These are phyloP conservation scores for Aspergillus sparsus DNA, from an alignment of 495 filamentous ascomycete genomes.

Conservation along the genomic window DNA sequence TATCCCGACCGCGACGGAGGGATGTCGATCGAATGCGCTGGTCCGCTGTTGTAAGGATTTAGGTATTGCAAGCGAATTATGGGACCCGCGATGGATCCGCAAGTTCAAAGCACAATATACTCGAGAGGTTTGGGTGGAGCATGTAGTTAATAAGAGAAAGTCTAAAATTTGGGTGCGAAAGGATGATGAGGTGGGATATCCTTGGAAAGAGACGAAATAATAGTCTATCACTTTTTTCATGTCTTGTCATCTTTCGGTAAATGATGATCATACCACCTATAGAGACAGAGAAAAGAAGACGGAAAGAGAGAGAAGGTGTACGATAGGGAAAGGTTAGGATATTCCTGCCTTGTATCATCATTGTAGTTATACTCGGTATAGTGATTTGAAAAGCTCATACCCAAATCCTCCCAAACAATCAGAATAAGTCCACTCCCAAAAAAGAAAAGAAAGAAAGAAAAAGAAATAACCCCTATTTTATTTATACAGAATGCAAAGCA, in stretches of 20 bases:
- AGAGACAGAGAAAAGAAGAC: background rate
- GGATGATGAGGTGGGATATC: slow-evolving; percentile 76
- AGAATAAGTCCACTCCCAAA: too few relatives aligned
- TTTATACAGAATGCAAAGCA: too few relatives aligned
- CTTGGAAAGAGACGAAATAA: slow-evolving; percentile 65
- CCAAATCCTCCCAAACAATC: too few relatives aligned
- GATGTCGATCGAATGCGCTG: slow-evolving; percentile 94
- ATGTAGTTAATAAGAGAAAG: slow-evolving; percentile 82
- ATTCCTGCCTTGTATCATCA: too few relatives aligned
- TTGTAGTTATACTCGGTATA: too few relatives aligned
- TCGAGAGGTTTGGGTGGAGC: slow-evolving; percentile 79
- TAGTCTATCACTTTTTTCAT: background rate
- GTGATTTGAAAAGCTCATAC: too few relatives aligned
- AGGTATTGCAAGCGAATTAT: slow-evolving; percentile 90
- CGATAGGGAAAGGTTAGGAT: too few relatives aligned
- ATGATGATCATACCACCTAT: background rate
- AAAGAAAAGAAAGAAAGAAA: too few relatives aligned
- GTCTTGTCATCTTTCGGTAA: background rate
- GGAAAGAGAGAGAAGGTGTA: too few relatives aligned
- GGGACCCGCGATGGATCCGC: slow-evolving; percentile 92
- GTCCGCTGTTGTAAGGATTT: slow-evolving; percentile 98
- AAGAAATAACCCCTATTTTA: too few relatives aligned
- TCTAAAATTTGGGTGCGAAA: slow-evolving; percentile 85
- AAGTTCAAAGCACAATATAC: slow-evolving; percentile 66
- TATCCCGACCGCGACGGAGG: slow-evolving; percentile 95